Percentiles rank a stretch among this genome's conserved stretches.
These are phyloP conservation scores for Alternaria sp. DNA, from an alignment of 2,329 filamentous ascomycete species.

Conservation along the genomic window DNA sequence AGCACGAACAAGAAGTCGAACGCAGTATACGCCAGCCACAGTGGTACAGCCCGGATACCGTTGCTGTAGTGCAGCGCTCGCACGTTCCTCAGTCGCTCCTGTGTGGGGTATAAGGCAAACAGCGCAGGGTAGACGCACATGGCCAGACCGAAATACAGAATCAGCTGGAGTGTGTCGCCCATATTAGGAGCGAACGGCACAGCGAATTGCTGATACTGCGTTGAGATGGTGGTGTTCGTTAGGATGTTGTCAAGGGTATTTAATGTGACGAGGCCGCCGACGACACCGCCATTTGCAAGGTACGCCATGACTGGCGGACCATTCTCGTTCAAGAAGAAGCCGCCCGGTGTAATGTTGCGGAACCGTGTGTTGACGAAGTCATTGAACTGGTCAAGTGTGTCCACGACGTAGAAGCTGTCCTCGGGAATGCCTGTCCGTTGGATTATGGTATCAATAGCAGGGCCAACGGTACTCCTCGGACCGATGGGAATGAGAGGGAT, in stretches of 20 bases:
- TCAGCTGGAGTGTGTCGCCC: constrained; percentile 78
- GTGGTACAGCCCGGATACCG: constrained; percentile 79
- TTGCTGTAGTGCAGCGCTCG: constrained; percentile 91
- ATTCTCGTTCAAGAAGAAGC: constrained; percentile 75
- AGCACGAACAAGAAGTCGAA: constrained; percentile 84
- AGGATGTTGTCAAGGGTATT: constrained; percentile 88
- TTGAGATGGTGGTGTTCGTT: constrained; percentile 72
- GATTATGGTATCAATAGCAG: constrained; percentile 38
- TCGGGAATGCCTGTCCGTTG: constrained; percentile 34
- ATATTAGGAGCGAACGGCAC: constrained; percentile 73
- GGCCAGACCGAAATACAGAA: constrained; percentile 82
- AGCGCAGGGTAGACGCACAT: constrained; percentile 83
- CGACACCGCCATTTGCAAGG: constrained; percentile 69
- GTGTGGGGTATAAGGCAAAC: constrained; percentile 87
- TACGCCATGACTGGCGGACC: constrained; percentile 73
- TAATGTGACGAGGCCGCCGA: constrained; percentile 76
- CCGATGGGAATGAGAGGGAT: constrained; percentile 52
- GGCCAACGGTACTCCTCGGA: constrained; percentile 45
- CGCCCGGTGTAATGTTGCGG: constrained; percentile 76
- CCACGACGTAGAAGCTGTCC: constrained; percentile 60
- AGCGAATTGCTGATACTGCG: constrained; percentile 78
- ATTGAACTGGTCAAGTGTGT: constrained; percentile 74
- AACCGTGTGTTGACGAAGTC: constrained; percentile 69
- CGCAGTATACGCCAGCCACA: constrained; percentile 83
- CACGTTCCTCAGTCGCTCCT: constrained; percentile 80